Base-by-base conservation (phyloP, 805 yeast species). In the Hanseniaspora jakobsenii region DNA sequence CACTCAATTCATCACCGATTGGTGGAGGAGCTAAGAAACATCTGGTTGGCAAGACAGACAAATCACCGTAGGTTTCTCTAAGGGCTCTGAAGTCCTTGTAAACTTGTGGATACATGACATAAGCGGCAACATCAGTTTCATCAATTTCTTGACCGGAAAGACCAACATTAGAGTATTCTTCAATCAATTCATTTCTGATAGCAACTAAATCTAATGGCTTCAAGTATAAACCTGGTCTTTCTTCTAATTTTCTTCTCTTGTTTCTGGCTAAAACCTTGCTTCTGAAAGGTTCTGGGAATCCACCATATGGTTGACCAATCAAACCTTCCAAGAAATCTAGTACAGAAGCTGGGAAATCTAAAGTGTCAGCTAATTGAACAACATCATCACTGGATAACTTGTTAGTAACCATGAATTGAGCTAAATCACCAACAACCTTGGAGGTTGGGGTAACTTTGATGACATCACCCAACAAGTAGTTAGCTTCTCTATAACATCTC, bases 241-340 rank as follows among this genome's bases (percentile, higher is more conserved):
- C 67, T 50, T 77, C 75, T 65, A 91, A 75, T 67, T 85, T 85
- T 67, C 82, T 78, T 42, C 46, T 42, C 69, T 98, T 81, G 78
- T 86, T 86, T 63, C 87, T 93, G 57, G 78, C 77, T 59, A 91
- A 76, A 51, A 91, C 74, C 63, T 87, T 84, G 31, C 95, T 72
- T 68, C 99, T 79, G 65, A 91, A 72, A 31, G 99, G 98, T 68
- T 91, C 99, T 49, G 99, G 98, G 94, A 91, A 91, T 7, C 99
- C 99, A 54, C 98, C 99, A 62, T 84, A 85, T 59, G 99, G 99
- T 53, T 91, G 91, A 62, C 99, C 99, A 83, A 91, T 91, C 63
- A 91, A 74, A 56, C 99, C 99, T 71, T 91, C 95, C 74, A 91
- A 86, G 76, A 91, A 91, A 66, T 91, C 99, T 62, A 91, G 73